Conservation (phyloP, 805 yeast genomes). For the Teunomyces cretensis region DNA sequence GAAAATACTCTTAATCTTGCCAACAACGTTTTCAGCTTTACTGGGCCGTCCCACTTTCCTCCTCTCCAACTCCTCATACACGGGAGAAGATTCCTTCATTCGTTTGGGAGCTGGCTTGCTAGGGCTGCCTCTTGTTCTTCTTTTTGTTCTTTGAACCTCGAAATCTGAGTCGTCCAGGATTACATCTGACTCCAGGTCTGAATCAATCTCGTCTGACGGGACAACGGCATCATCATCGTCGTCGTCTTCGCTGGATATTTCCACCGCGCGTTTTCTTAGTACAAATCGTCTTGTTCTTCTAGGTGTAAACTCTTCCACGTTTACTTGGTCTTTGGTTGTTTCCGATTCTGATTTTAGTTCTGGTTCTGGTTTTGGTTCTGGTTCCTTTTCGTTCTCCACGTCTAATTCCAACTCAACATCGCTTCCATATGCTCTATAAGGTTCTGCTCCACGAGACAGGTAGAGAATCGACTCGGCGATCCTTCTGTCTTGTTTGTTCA, state of each 20-base stretch:
- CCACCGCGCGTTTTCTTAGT: not conserved
- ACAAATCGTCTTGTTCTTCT: conserved; percentile 6
- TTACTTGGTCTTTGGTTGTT: not conserved
- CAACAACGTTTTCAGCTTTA: conserved; percentile 22
- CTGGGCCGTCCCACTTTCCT: conserved; percentile 28
- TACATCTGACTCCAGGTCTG: conserved; percentile 1
- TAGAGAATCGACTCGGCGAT: conserved; percentile 44
- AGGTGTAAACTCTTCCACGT: conserved; percentile 4
- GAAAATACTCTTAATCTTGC: conserved; percentile 34
- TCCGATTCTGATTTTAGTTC: not conserved
- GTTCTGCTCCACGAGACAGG: conserved; percentile 17
- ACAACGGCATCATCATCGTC: conserved; percentile 5
- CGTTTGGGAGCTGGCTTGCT: not conserved
- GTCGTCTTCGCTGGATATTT: conserved; percentile 9
- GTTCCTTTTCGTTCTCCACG: conserved; percentile 8
- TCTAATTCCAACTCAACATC: conserved; percentile 25
- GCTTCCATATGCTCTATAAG: conserved; percentile 17
- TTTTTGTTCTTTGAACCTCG: not conserved
- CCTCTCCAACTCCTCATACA: not conserved
- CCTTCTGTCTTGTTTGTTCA: conserved; percentile 38
- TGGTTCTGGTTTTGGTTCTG: not conserved
- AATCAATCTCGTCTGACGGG: not conserved
- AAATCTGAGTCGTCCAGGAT: conserved; percentile 1
- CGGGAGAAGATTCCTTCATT: not conserved
- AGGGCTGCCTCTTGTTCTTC: not conserved